Percentiles rank a stretch among this genome's conserved stretches.
Conservation (phyloP, 805 yeast species). For the Starmerella bombicola region DNA sequence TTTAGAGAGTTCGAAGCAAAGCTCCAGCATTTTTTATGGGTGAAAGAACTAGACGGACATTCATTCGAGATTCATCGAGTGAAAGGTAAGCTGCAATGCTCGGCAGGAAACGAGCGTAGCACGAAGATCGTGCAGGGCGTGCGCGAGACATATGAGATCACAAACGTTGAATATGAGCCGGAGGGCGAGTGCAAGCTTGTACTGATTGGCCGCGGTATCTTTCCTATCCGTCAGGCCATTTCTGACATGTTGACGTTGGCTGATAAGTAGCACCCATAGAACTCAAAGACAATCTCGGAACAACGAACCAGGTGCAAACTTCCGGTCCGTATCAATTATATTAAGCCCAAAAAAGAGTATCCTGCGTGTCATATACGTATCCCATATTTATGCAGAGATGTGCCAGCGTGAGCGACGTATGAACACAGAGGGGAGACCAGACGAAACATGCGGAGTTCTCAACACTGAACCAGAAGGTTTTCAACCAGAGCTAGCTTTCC, state of each 20-base stretch:
- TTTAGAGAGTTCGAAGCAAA: conserved; percentile 28
- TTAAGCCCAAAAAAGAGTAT: no score
- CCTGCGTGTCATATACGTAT: no score
- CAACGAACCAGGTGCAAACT: background rate
- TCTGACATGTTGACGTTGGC: background rate
- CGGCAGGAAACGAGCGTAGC: background rate
- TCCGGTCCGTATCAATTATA: no score
- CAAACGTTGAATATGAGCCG: conserved; percentile 35
- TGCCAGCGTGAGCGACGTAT: no score
- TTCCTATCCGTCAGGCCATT: conserved; percentile 10
- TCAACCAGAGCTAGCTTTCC: no score
- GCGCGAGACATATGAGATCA: conserved; percentile 76
- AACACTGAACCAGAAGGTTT: no score
- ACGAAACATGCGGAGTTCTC: no score
- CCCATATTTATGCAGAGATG: no score
- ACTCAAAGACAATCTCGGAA: no score
- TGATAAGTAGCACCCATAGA: no score
- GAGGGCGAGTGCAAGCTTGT: conserved; percentile 46
- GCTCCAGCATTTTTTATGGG: conserved; percentile 71
- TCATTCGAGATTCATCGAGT: conserved; percentile 62
- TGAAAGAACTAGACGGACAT: conserved; percentile 34
- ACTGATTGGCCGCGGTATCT: conserved; percentile 57
- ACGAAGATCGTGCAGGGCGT: conserved; percentile 75
- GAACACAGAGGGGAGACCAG: no score
- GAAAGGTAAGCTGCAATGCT: conserved; percentile 45